Evolutionary conservation across 805 yeast genomes (phyloP).

Genomic region (Helenozyma baotianmanensis): DNA sequence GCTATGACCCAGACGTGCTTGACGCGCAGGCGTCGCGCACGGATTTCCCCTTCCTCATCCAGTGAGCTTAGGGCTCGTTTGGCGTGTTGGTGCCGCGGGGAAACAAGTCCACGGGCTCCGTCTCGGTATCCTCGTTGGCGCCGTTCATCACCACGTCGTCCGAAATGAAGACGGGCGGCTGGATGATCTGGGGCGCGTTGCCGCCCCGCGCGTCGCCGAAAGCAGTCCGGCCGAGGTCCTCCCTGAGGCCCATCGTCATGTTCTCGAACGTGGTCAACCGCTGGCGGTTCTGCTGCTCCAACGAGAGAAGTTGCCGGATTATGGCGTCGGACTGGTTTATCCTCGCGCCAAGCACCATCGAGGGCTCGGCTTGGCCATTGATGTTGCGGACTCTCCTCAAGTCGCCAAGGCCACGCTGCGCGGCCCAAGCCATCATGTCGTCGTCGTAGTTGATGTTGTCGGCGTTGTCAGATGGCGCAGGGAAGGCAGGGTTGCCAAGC

Average conservation of each 20-base stretch:
- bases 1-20: conserved; percentile 7
- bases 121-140: conserved; percentile 29
- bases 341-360: conserved; percentile 3
- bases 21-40: no score
- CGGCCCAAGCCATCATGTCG: conserved; percentile 17
- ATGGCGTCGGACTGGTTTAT: conserved; percentile 13
- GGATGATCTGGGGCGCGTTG: conserved; percentile 39
- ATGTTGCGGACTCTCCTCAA: conserved; percentile 11
- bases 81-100: conserved; percentile 12
- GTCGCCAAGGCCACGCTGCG: conserved; percentile 28
- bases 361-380: conserved; percentile 1
- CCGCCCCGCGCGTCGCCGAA: conserved; percentile 14
- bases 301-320: conserved; percentile 12
- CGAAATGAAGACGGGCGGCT: conserved; percentile 33
- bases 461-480: neutral
- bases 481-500: conserved; percentile 10
- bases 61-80: no score
- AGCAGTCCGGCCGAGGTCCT: conserved; percentile 4
- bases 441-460: conserved; percentile 7
- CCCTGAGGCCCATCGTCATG: conserved; percentile 6
- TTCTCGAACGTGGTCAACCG: conserved; percentile 10
- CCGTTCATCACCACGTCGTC: conserved; percentile 22
- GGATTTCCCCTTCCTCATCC: no score
- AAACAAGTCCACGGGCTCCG: conserved; percentile 25
- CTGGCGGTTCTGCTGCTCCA: conserved; percentile 13